Evolutionary conservation across 768 basidiomycete species (phyloP).

Genomic region (Erythrobasidium yunnanense): DNA sequence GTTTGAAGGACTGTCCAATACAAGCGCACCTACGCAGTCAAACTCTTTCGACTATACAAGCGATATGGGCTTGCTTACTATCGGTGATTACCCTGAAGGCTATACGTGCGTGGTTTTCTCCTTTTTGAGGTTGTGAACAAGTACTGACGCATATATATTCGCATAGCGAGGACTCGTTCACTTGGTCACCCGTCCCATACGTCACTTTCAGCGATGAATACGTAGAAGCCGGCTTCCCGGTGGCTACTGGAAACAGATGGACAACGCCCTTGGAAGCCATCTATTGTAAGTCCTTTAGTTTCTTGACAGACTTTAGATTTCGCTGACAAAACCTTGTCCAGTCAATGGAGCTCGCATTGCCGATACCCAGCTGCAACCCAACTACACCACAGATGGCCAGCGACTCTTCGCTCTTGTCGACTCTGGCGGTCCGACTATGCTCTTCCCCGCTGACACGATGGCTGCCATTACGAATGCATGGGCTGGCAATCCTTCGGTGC

Average conservation of each 20-base stretch:
- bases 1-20: not conserved
- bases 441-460: constrained; percentile 5
- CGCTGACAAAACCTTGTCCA: not conserved
- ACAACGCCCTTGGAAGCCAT: constrained; percentile 18
- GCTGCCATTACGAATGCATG: not conserved
- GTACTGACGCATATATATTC: not conserved
- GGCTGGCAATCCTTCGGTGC: constrained; percentile 14
- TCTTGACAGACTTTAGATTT: not conserved
- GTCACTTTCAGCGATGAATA: constrained; percentile 7
- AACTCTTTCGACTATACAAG: constrained; percentile 10
- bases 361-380: not conserved
- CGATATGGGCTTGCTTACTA: not conserved
- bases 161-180: not conserved
- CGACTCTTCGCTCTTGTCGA: not conserved
- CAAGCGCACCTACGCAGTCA: not conserved
- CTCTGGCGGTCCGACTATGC: not conserved
- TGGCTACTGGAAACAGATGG: constrained; percentile 18
- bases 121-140: not conserved
- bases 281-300: not conserved
- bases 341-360: constrained; percentile 1
- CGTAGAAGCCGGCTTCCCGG: not conserved
- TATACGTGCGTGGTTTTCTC: not conserved
- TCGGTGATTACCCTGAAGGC: constrained; percentile 17
- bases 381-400: not conserved
- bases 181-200: constrained; percentile 15